Evolutionary conservation across 805 yeast genomes (phyloP).

Genomic region (Lachancea fermentati): DNA sequence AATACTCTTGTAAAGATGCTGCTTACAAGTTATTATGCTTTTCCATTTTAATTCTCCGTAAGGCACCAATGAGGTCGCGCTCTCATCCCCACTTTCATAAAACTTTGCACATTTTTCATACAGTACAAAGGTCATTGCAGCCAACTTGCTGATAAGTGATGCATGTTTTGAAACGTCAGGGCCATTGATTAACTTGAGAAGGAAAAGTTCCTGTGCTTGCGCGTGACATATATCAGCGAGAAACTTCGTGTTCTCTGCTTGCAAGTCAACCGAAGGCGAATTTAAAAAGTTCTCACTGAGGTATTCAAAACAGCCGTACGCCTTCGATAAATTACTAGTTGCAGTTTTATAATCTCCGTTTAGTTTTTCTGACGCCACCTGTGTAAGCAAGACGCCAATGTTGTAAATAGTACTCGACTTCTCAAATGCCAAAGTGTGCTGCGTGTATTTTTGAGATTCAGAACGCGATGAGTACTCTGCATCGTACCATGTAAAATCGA

Average conservation of each 20-base stretch:
- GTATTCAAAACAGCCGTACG: constrained; percentile 72
- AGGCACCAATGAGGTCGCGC: constrained; percentile 8
- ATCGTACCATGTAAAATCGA: constrained; percentile 77
- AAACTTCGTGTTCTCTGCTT: constrained; percentile 60
- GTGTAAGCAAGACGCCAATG: constrained; percentile 57
- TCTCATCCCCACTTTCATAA: constrained; percentile 34
- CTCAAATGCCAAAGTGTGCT: constrained; percentile 79
- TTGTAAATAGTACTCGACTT: constrained; percentile 82
- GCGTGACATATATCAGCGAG: constrained; percentile 65
- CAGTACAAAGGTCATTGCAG: constrained; percentile 52
- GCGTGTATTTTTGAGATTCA: constrained; percentile 43
- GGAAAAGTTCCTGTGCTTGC: constrained; percentile 84
- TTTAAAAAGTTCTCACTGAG: constrained; percentile 77
- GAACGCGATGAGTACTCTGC: constrained; percentile 45
- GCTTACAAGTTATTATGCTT: constrained; percentile 46
- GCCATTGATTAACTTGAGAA: constrained; percentile 48
- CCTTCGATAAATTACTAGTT: constrained; percentile 56
- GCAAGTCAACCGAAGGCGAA: constrained; percentile 78
- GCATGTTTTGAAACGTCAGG: constrained; percentile 45
- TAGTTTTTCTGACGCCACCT: constrained; percentile 39
- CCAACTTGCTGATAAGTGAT: constrained; percentile 68
- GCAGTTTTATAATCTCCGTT: constrained; percentile 49
- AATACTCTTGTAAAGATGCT: constrained; percentile 50
- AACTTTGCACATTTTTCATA: constrained; percentile 49
- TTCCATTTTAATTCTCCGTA: constrained; percentile 49